These are phyloP conservation scores for Coniella vitis DNA, from an alignment of 2,329 filamentous ascomycete genomes.

Conservation along the genomic window DNA sequence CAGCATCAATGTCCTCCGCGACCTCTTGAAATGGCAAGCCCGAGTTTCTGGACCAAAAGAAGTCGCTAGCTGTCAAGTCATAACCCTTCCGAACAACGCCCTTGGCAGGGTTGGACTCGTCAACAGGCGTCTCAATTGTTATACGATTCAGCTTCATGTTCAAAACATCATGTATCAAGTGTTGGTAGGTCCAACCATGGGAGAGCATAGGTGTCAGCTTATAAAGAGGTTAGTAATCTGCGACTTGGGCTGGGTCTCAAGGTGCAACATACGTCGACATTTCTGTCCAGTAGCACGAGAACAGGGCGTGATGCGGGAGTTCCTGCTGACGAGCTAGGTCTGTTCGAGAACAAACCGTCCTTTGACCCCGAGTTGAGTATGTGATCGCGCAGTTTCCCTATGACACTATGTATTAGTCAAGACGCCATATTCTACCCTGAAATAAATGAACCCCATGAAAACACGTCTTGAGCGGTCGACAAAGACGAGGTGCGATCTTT, in stretches of 20 bases:
- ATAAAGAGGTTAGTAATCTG: neutral
- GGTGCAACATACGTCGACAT: constrained; percentile 55
- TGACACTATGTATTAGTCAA: neutral
- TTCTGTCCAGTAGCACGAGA: constrained; percentile 87
- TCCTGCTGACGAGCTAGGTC: constrained; percentile 49
- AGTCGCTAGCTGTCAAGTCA: constrained; percentile 83
- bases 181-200: constrained; percentile 79
- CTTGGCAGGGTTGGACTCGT: constrained; percentile 68
- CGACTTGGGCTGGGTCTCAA: neutral
- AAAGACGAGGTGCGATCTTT: neutral
- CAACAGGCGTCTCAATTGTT: constrained; percentile 76
- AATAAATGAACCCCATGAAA: too few species aligned
- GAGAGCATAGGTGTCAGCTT: constrained; percentile 90
- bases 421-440: neutral
- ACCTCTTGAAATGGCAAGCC: constrained; percentile 65
- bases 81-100: constrained; percentile 81
- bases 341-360: constrained; percentile 86
- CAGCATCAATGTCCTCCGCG: constrained; percentile 58
- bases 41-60: constrained; percentile 94
- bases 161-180: constrained; percentile 68
- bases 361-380: constrained; percentile 78
- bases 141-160: constrained; percentile 71
- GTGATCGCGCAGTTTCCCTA: constrained; percentile 78
- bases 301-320: constrained; percentile 76
- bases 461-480: too few species aligned